Base-by-base conservation (phyloP, 768 basidiomycete species). In the Gloeostereum incarnatum region DNA sequence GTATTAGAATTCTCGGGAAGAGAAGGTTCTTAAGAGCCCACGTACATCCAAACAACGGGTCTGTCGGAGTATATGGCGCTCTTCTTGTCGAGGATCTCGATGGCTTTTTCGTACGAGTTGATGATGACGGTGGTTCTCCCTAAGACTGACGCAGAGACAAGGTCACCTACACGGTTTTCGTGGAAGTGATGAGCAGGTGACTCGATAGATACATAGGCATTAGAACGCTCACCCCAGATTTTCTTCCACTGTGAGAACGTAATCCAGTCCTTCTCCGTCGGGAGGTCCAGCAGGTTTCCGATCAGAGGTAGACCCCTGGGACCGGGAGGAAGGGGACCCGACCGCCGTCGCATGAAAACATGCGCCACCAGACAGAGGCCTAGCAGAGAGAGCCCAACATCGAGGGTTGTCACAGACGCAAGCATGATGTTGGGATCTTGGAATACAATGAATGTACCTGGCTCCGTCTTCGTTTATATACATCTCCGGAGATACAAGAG, bases 31-130 rank as follows among this genome's bases (percentile, higher is more conserved):
- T 17, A 34, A 19, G 29, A 33, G 38, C 11, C 35, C 23, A 27
- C 57, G 35, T 55, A 57, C 61, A 64, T 63, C 0, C 60, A 55
- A 24, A 64, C 43, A 18, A 53, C 49, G 1, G 62, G 64, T 14
- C 63, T 59, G 45, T 65, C 63, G 13, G 66, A 66, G 38, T 66
- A 65, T 9, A 53, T 45, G 6, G 44, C 40, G 24, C 53, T 50
- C 34, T 54, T 54, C 36, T 50, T 50, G 38, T 51, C 46, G 3
- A 55, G 42, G 19, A 55, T 48, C 0, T 54, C 50, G 11, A 36
- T 34, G 5, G 48, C 46, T 2, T 43, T 26, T 31, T 48, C 26
- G 1, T 41, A 41, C 5, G 50, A 48, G 38, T 51, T 52, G 20
- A 55, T 43, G 31, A 55, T 44, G 31, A 54, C 41, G 3, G 49